A percentile compares a stretch with the other conserved stretches of the same genome.
These are phyloP conservation scores for Trypanosoma theileri DNA, from an alignment of 208 protist species.

Conservation along the genomic window DNA sequence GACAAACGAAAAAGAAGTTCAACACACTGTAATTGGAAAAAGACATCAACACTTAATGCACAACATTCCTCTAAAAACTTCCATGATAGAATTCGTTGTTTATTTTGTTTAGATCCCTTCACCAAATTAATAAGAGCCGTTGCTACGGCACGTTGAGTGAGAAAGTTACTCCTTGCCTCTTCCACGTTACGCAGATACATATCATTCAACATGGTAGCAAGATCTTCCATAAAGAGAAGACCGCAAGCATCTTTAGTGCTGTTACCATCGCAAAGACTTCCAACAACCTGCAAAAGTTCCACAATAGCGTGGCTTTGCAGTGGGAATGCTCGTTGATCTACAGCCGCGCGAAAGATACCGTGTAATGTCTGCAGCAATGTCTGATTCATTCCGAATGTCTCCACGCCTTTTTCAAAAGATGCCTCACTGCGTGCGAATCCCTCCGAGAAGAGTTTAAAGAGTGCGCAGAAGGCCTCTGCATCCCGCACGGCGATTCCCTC, in stretches of 20 bases:
- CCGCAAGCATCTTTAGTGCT: slow-evolving; percentile 80
- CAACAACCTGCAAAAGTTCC: slow-evolving; percentile 80
- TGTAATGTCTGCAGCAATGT: slow-evolving; percentile 71
- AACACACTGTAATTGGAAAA: slow-evolving; percentile 91
- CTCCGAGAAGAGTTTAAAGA: slow-evolving; percentile 84
- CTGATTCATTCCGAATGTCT: slow-evolving; percentile 54
- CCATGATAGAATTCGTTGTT: slow-evolving; percentile 72
- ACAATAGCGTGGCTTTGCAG: slow-evolving; percentile 66
- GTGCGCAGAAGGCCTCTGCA: slow-evolving; percentile 66
- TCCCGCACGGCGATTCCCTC: slow-evolving; percentile 76
- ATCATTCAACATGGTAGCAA: slow-evolving; percentile 59
- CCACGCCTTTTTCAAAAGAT: slow-evolving; percentile 74
- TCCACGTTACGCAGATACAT: slow-evolving; percentile 47
- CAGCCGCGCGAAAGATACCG: slow-evolving; percentile 62
- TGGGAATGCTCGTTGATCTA: slow-evolving; percentile 55
- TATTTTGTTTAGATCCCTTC: slow-evolving; percentile 89
- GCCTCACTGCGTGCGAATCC: slow-evolving; percentile 71
- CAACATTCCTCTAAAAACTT: slow-evolving; percentile 72
- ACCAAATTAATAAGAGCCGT: slow-evolving; percentile 91
- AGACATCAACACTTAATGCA: slow-evolving; percentile 76
- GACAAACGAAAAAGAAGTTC: slow-evolving; percentile 88
- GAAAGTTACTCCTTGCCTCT: slow-evolving; percentile 55
- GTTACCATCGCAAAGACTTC: slow-evolving; percentile 79
- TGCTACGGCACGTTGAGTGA: slow-evolving; percentile 66
- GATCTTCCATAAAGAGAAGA: slow-evolving; percentile 65